A percentile compares a stretch with the other conserved stretches of the same genome.
Evolutionary conservation across 2,329 filamentous ascomycete species (phyloP).

Genomic region (Zasmidium citrigriseum): DNA sequence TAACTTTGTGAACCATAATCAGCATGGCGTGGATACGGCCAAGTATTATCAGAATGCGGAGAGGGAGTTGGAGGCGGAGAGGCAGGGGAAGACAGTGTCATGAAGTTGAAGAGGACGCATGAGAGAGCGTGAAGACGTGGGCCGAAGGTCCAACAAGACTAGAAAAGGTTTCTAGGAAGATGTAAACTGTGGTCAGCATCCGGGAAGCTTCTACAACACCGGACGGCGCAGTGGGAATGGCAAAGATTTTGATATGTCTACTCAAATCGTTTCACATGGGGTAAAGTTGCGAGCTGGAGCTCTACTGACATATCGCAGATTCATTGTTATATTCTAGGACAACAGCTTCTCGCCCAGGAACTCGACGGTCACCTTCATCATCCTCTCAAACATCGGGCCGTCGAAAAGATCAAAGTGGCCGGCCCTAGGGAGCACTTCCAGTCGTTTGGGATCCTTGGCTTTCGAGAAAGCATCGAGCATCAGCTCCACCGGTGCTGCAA

Average conservation of each 20-base stretch:
- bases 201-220: neutral
- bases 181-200: neutral
- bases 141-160: neutral
- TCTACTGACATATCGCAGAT: neutral
- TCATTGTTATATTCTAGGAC: neutral
- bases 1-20: conserved; percentile 95
- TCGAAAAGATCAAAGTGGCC: conserved; percentile 44
- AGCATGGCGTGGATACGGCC: conserved; percentile 96
- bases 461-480: conserved; percentile 38
- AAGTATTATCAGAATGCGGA: conserved; percentile 98
- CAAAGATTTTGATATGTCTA: neutral
- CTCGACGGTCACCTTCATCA: conserved; percentile 34
- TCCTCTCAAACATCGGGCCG: conserved; percentile 31
- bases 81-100: conserved; percentile 31
- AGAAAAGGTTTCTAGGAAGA: neutral
- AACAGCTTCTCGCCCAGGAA: conserved; percentile 28
- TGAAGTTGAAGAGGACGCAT: neutral
- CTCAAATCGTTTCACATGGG: neutral
- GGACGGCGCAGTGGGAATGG: neutral
- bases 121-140: neutral
- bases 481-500: conserved; percentile 36
- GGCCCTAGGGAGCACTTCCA: conserved; percentile 37
- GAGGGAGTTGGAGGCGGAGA: conserved; percentile 84
- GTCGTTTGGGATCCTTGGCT: conserved; percentile 43
- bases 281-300: neutral